Evolutionary conservation across 805 yeast genomes (phyloP).

Genomic region (Maudiozyma saulgeensis): DNA sequence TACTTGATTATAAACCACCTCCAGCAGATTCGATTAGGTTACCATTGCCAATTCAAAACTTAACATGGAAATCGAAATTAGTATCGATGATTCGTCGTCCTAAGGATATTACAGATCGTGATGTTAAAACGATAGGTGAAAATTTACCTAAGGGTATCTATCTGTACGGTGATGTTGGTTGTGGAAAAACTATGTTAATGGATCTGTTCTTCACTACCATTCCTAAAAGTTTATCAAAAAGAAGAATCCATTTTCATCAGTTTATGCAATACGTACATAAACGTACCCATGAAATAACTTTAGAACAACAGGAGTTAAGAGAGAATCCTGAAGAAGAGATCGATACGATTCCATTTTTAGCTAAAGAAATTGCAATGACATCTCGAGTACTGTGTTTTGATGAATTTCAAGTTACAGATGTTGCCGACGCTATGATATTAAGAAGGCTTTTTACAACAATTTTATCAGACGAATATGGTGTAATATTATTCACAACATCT

Average conservation of each 20-base stretch:
- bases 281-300: conserved; percentile 66
- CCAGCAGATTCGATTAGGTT: conserved; percentile 30
- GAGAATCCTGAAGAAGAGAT: conserved; percentile 16
- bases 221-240: conserved; percentile 67
- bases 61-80: conserved; percentile 36
- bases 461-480: conserved; percentile 69
- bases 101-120: conserved; percentile 2
- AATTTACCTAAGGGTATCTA: conserved; percentile 73
- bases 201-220: conserved; percentile 83
- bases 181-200: conserved; percentile 98
- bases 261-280: conserved; percentile 93
- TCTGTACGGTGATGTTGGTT: conserved; percentile 94
- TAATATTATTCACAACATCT: conserved; percentile 84
- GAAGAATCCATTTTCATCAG: conserved; percentile 87
- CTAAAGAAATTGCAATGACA: conserved; percentile 68
- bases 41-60: conserved; percentile 40
- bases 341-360: conserved; percentile 77
- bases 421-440: conserved; percentile 95
- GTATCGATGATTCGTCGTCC: neutral
- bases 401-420: conserved; percentile 96
- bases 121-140: conserved; percentile 19
- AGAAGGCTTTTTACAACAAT: conserved; percentile 62
- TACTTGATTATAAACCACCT: conserved; percentile 55
- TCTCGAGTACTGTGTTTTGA: conserved; percentile 85
- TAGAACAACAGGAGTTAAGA: conserved; percentile 34